Evolutionary conservation across 768 basidiomycete species (phyloP).

Genomic region (Hygrocybe coccinea): DNA sequence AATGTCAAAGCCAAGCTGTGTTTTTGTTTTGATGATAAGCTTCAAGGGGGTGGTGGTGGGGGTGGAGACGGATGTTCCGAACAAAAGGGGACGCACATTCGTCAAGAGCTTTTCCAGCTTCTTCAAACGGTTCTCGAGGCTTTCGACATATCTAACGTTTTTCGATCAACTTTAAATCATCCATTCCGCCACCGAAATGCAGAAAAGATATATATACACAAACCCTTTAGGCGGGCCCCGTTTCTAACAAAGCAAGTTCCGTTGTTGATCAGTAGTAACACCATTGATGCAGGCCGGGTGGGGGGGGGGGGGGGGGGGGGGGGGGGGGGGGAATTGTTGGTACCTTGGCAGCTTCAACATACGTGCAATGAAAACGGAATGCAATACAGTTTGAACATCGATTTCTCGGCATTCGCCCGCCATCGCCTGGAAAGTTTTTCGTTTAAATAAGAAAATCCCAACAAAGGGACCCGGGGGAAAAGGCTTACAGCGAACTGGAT

Average conservation of each 20-base stretch:
- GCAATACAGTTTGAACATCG: slow-evolving; percentile 61
- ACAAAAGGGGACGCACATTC: slow-evolving; percentile 35
- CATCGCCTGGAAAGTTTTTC: slow-evolving; percentile 66
- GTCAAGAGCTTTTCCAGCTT: slow-evolving; percentile 60
- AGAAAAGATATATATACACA: slow-evolving; percentile 14
- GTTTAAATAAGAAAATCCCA: slow-evolving; percentile 11
- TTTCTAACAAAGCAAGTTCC: slow-evolving; percentile 28
- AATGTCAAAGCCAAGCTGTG: slow-evolving; percentile 52
- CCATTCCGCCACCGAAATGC: not conserved
- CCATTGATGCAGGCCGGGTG: too few relatives aligned
- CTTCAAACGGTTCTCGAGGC: slow-evolving; percentile 55
- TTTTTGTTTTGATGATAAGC: slow-evolving; percentile 43
- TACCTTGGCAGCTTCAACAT: slow-evolving; percentile 66
- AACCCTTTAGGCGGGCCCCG: slow-evolving; percentile 64
- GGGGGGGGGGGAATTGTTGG: slow-evolving; percentile 5
- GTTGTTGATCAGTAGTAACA: not conserved
- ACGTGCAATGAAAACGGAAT: slow-evolving; percentile 57
- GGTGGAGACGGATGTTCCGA: not conserved
- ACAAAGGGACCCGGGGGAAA: not conserved
- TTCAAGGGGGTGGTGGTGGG: slow-evolving; percentile 23
- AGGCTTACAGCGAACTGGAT: slow-evolving; percentile 40
- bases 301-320: too few relatives aligned
- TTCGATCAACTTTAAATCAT: slow-evolving; percentile 30
- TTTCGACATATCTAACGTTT: slow-evolving; percentile 51
- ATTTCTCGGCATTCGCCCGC: slow-evolving; percentile 59